Conservation (phyloP, 2,329 filamentous ascomycete genomes). For the Xylaria hypoxylon region DNA sequence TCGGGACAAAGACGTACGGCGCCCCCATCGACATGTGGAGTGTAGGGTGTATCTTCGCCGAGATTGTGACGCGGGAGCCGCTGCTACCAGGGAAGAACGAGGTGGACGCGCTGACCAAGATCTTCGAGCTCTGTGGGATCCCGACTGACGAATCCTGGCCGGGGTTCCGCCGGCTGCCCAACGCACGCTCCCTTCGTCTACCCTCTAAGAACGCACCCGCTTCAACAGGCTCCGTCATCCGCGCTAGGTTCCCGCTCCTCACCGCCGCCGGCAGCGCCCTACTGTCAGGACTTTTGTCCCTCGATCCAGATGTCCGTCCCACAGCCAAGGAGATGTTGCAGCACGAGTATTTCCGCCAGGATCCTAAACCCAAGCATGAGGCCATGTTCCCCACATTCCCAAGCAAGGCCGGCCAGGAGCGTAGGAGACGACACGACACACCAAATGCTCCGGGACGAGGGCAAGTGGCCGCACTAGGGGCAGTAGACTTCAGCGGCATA, state of each 20-base stretch:
- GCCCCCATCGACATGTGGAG: slow-evolving; percentile 93
- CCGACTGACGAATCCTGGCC: slow-evolving; percentile 89
- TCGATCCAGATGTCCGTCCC: slow-evolving; percentile 80
- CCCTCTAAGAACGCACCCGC: slow-evolving; percentile 57
- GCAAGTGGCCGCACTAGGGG: slow-evolving; percentile 66
- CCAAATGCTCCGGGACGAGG: slow-evolving; percentile 88
- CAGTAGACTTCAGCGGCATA: slow-evolving; percentile 76
- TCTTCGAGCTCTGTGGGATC: slow-evolving; percentile 89
- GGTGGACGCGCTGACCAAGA: slow-evolving; percentile 86
- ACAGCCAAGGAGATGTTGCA: slow-evolving; percentile 78
- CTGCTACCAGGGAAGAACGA: slow-evolving; percentile 91
- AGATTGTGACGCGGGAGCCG: slow-evolving; percentile 85
- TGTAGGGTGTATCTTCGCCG: slow-evolving; percentile 93
- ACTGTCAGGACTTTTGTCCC: slow-evolving; percentile 74
- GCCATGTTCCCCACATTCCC: slow-evolving; percentile 98
- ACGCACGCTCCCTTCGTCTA: slow-evolving; percentile 82
- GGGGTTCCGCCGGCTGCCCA: slow-evolving; percentile 84
- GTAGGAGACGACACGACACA: slow-evolving; percentile 75
- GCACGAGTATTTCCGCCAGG: slow-evolving; percentile 88
- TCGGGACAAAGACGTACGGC: slow-evolving; percentile 82
- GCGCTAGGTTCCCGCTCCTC: slow-evolving; percentile 83
- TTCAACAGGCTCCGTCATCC: slow-evolving; percentile 66
- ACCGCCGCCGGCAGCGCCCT: slow-evolving; percentile 79
- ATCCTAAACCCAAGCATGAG: slow-evolving; percentile 88
- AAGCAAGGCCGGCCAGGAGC: slow-evolving; percentile 92